Percentiles rank a stretch among this genome's conserved stretches.
Conservation (phyloP, 2,329 filamentous ascomycete genomes). For the Rosellinia necatrix region DNA sequence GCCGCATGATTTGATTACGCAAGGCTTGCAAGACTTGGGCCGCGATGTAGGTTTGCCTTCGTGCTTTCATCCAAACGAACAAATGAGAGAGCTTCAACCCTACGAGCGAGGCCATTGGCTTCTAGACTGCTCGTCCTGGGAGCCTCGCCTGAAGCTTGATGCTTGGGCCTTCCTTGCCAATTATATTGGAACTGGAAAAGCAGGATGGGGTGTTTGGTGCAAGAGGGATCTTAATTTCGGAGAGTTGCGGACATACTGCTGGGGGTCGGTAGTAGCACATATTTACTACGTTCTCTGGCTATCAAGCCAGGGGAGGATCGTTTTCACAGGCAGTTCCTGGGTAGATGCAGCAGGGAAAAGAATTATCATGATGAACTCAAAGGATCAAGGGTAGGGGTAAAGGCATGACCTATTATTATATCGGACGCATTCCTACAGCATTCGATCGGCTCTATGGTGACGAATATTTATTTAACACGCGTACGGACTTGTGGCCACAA, state of each 20-base stretch:
- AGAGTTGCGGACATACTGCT: slow-evolving; percentile 73
- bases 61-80: slow-evolving; percentile 57
- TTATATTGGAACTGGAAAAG: slow-evolving; percentile 61
- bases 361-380: slow-evolving; percentile 50
- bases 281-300: slow-evolving; percentile 77
- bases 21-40: slow-evolving; percentile 57
- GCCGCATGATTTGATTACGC: slow-evolving; percentile 59
- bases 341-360: slow-evolving; percentile 63
- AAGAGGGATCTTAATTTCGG: slow-evolving; percentile 49
- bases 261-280: slow-evolving; percentile 74
- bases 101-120: slow-evolving; percentile 82
- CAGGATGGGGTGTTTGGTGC: slow-evolving; percentile 72
- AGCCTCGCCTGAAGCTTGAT: slow-evolving; percentile 48
- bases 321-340: slow-evolving; percentile 65
- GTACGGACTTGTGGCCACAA: not conserved
- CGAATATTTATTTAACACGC: not conserved
- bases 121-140: slow-evolving; percentile 63
- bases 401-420: not conserved
- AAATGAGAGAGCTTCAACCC: slow-evolving; percentile 53
- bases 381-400: slow-evolving; percentile 20
- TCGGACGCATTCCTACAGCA: not conserved
- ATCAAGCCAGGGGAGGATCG: slow-evolving; percentile 67
- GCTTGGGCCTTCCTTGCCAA: slow-evolving; percentile 68
- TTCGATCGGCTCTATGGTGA: not conserved
- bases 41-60: slow-evolving; percentile 55